Conservation (phyloP, 805 yeast species). For the Starmerella lactis-condensi region DNA sequence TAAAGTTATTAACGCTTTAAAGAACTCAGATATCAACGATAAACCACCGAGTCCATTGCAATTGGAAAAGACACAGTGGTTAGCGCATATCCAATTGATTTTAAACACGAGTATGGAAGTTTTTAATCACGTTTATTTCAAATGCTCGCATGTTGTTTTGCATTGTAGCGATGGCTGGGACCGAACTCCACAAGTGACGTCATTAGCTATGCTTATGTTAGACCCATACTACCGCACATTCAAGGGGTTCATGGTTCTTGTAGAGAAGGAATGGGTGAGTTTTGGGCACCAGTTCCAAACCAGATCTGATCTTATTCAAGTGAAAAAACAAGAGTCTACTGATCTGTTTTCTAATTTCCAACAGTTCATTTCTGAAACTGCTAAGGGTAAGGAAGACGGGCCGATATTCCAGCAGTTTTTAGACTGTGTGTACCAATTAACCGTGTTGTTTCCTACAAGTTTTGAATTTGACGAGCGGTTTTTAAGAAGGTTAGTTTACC, state of each 20-base stretch:
- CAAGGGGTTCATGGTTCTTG: constrained; percentile 65
- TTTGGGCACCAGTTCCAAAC: constrained; percentile 85
- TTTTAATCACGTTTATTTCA: constrained; percentile 62
- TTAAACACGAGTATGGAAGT: constrained; percentile 61
- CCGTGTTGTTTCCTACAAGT: constrained; percentile 44
- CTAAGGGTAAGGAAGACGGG: constrained; percentile 34
- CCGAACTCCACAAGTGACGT: constrained; percentile 74
- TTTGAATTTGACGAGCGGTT: constrained; percentile 86
- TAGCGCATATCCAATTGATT: constrained; percentile 47
- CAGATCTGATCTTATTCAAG: constrained; percentile 23
- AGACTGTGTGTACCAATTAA: constrained; percentile 70
- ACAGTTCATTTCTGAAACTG: constrained; percentile 17
- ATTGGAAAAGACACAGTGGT: constrained; percentile 58
- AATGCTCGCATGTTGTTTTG: constrained; percentile 62
- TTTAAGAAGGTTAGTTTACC: constrained; percentile 66
- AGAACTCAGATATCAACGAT: constrained; percentile 46
- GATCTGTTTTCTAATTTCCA: constrained; percentile 33
- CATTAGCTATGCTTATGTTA: constrained; percentile 65
- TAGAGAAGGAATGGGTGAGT: constrained; percentile 90
- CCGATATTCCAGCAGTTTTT: constrained; percentile 90
- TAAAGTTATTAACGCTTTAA: constrained; percentile 41
- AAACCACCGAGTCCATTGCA: constrained; percentile 36
- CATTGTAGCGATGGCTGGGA: constrained; percentile 99
- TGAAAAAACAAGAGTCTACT: constrained; percentile 23
- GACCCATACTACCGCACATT: constrained; percentile 81